These are phyloP conservation scores for Backusella australiensis DNA, from an alignment of 192 early-diverging fungal species.

Conservation along the genomic window DNA sequence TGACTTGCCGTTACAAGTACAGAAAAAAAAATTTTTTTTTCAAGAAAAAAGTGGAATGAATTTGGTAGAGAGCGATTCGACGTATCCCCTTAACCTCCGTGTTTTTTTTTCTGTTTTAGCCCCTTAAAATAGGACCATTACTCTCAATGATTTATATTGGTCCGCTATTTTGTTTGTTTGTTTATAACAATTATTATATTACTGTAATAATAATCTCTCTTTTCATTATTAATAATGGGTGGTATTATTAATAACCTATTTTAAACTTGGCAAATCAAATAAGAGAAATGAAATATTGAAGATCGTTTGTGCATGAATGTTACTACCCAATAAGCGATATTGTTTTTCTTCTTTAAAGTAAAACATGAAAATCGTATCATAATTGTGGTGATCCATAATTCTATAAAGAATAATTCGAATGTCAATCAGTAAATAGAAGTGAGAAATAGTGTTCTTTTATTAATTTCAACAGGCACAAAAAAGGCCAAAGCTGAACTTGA, in stretches of 20 bases:
- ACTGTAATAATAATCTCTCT: not conserved
- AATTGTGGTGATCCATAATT: not conserved
- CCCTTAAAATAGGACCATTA: not conserved
- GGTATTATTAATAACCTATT: not conserved
- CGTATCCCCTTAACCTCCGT: not conserved
- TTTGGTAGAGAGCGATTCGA: not conserved
- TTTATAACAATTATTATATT: not conserved
- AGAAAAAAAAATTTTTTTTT: not conserved
- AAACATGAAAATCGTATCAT: not conserved
- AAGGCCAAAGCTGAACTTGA: not conserved
- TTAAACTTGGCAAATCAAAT: not conserved
- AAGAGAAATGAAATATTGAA: not conserved
- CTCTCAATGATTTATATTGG: not conserved
- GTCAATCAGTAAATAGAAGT: not conserved
- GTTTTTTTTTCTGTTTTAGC: not conserved
- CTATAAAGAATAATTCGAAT: not conserved
- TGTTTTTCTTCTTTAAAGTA: not conserved
- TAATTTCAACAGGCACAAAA: not conserved
- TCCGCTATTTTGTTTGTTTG: not conserved
- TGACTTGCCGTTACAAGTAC: not conserved
- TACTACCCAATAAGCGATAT: not conserved
- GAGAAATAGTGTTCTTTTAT: not conserved
- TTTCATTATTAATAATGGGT: not conserved
- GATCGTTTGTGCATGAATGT: not conserved
- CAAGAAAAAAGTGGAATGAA: not conserved